A percentile compares a stretch with the other conserved stretches of the same genome.
Conservation (phyloP, 2,329 filamentous ascomycete species). For the Gliomastix tumulicola region DNA sequence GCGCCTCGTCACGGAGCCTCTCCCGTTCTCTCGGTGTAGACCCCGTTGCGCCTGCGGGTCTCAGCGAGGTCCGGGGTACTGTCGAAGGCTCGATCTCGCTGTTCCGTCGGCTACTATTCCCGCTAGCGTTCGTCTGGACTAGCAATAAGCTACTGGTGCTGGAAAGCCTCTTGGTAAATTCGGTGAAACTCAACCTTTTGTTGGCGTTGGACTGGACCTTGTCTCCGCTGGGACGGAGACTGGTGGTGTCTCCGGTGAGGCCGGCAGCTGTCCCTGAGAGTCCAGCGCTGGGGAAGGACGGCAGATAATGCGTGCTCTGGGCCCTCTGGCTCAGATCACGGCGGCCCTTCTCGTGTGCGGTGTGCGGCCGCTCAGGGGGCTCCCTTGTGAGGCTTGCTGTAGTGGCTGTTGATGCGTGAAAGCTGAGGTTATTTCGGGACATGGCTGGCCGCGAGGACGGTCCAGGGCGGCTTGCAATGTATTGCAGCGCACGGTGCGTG, state of each 20-base stretch:
- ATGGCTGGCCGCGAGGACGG: constrained; percentile 23
- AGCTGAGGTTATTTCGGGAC: constrained; percentile 22
- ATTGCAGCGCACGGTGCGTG: constrained; percentile 42
- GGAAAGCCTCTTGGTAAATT: constrained; percentile 53
- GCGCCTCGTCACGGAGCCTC: constrained; percentile 24
- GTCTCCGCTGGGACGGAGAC: constrained; percentile 3
- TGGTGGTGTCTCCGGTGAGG: constrained; percentile 15
- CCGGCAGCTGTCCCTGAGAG: background rate
- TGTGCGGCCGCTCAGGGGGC: constrained; percentile 40
- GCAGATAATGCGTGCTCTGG: constrained; percentile 40
- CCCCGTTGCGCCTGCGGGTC: constrained; percentile 28
- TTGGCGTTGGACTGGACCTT: constrained; percentile 43
- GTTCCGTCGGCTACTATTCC: constrained; percentile 39
- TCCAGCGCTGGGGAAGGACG: constrained; percentile 2
- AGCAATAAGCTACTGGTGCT: constrained; percentile 54
- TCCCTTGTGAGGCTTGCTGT: constrained; percentile 6
- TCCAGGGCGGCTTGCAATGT: constrained; percentile 37
- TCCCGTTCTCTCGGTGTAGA: constrained; percentile 34
- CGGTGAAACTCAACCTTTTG: constrained; percentile 54
- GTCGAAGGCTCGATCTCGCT: constrained; percentile 12
- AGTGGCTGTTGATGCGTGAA: constrained; percentile 15
- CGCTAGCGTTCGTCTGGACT: constrained; percentile 48
- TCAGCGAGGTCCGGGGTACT: constrained; percentile 28
- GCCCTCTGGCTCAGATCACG: constrained; percentile 35
- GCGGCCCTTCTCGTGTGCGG: constrained; percentile 41